Conservation (phyloP, 1,284 basidiomycete genomes). For the Ceratobasidium sp. region DNA sequence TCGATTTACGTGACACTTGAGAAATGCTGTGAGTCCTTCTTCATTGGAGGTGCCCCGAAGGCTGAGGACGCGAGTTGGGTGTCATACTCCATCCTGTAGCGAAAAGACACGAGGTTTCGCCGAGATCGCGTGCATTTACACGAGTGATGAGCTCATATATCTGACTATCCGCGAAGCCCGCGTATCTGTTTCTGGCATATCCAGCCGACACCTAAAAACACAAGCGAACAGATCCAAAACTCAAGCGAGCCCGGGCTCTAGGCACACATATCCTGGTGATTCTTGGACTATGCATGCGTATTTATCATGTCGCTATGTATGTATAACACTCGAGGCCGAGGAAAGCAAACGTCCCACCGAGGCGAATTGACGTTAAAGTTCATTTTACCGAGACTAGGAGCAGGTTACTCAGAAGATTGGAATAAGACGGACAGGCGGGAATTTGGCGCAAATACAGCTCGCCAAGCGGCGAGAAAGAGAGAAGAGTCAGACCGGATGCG, state of each 20-base stretch:
- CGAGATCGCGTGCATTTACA: neutral
- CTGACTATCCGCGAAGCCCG: neutral
- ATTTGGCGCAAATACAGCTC: slow-evolving; percentile 32
- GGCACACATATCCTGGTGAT: too few relatives aligned
- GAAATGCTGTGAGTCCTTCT: too few relatives aligned
- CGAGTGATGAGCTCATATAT: neutral
- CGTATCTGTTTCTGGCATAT: too few relatives aligned
- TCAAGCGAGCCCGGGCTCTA: neutral
- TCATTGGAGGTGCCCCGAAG: neutral
- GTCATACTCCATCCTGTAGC: neutral
- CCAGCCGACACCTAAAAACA: neutral
- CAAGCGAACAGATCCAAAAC: neutral
- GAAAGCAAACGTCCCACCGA: neutral
- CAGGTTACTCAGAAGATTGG: neutral
- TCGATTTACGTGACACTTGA: too few relatives aligned
- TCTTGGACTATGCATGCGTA: neutral
- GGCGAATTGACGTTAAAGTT: slow-evolving; percentile 6
- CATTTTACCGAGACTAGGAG: neutral
- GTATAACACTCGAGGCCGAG: neutral
- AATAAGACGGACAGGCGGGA: neutral
- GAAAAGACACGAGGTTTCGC: slow-evolving; percentile 18
- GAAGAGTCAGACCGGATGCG: neutral
- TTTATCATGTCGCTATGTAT: neutral
- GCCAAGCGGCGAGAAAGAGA: slow-evolving; percentile 17
- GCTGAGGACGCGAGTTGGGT: neutral